Percentiles rank a stretch among this genome's conserved stretches.
Conservation (phyloP, 305 asterid genomes). For the Rubia peregrina region DNA sequence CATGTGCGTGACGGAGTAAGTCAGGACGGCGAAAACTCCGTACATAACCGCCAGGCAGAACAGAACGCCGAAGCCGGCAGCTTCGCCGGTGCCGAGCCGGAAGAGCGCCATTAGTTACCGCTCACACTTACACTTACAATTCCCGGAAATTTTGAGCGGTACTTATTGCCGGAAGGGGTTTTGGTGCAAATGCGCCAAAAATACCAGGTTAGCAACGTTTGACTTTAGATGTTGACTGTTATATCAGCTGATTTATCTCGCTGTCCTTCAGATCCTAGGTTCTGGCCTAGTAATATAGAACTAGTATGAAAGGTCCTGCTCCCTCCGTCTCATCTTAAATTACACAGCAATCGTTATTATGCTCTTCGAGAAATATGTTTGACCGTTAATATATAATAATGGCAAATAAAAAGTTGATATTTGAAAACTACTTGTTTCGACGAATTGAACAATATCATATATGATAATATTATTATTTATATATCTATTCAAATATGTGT, state of each 20-base stretch:
- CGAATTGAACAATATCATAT: no score
- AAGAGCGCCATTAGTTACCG: constrained; percentile 37
- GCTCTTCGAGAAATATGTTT: no score
- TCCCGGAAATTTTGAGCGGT: background rate
- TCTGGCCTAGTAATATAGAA: background rate
- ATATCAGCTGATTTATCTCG: background rate
- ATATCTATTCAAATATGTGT: no score
- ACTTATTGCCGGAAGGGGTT: background rate
- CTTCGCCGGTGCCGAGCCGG: constrained; percentile 54
- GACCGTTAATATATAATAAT: no score
- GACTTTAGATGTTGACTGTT: background rate
- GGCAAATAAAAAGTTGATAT: no score
- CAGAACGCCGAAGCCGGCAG: constrained; percentile 65
- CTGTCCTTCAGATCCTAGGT: background rate
- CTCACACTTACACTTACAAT: background rate
- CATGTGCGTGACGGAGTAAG: constrained; percentile 52
- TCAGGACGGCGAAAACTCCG: constrained; percentile 46
- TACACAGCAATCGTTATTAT: no score
- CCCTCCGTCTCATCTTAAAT: no score
- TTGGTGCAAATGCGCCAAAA: background rate
- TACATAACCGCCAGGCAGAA: constrained; percentile 42
- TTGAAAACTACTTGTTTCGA: no score
- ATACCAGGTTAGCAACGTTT: background rate
- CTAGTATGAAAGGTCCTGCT: background rate
- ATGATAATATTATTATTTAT: no score